A percentile compares a stretch with the other conserved stretches of the same genome.
Evolutionary conservation across 257 asterid species (phyloP).

Genomic region (Plantago elongata): DNA sequence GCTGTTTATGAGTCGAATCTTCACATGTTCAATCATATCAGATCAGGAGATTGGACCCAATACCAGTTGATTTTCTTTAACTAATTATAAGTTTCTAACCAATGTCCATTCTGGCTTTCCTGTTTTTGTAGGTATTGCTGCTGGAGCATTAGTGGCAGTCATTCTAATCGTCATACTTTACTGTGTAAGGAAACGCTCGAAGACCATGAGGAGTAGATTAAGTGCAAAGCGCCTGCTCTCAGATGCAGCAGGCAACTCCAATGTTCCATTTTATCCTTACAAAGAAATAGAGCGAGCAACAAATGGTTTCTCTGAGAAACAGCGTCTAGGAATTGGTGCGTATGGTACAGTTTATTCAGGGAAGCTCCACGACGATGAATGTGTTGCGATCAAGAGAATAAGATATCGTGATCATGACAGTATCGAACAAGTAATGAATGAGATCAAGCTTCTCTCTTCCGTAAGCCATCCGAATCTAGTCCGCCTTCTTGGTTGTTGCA

Average conservation of each 20-base stretch:
- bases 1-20: background rate
- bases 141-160: conserved; percentile 40
- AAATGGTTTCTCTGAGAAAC: conserved; percentile 45
- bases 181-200: conserved; percentile 40
- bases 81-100: too few relatives aligned
- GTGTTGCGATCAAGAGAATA: conserved; percentile 62
- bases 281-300: conserved; percentile 69
- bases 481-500: conserved; percentile 65
- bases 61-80: too few relatives aligned
- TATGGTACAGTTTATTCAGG: conserved; percentile 74
- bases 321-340: conserved; percentile 73
- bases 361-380: conserved; percentile 46
- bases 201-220: conserved; percentile 29
- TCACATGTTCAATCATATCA: too few relatives aligned
- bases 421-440: conserved; percentile 60
- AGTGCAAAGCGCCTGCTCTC: conserved; percentile 47
- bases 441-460: conserved; percentile 68
- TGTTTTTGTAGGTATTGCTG: conserved; percentile 35
- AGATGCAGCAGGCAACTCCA: conserved; percentile 59
- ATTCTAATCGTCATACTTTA: conserved; percentile 26
- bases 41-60: too few relatives aligned
- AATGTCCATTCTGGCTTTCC: background rate
- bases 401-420: conserved; percentile 47
- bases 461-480: conserved; percentile 71
- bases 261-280: conserved; percentile 45